These are phyloP conservation scores for Chiua virens DNA, from an alignment of 768 basidiomycete genomes.

Conservation along the genomic window DNA sequence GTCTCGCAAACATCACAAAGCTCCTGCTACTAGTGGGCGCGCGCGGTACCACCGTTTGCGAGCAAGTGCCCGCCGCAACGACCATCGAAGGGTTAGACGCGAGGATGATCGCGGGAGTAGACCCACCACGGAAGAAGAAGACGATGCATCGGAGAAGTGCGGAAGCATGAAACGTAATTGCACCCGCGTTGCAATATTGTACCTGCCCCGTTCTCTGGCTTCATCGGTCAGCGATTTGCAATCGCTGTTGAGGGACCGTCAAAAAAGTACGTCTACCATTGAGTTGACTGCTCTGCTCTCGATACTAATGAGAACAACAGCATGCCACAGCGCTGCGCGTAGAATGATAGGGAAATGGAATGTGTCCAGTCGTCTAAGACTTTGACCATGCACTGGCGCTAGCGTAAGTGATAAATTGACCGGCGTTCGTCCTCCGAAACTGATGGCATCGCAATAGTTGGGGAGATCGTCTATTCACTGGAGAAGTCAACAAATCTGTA, in stretches of 20 bases:
- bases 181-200: too few species aligned
- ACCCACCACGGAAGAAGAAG: background rate
- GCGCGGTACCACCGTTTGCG: background rate
- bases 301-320: background rate
- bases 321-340: background rate
- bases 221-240: background rate
- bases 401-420: background rate
- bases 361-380: too few species aligned
- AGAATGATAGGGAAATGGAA: background rate
- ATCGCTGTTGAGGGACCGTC: background rate
- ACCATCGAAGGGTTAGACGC: background rate
- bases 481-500: background rate
- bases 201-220: too few species aligned
- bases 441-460: background rate
- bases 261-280: background rate
- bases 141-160: too few species aligned
- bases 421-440: background rate
- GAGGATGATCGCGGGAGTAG: background rate
- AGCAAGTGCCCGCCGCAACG: background rate
- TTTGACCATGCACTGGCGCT: background rate
- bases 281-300: too few species aligned
- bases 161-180: too few species aligned
- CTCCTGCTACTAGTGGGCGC: fast-evolving
- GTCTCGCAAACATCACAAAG: background rate
- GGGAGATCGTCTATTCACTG: background rate